Evolutionary conservation across 805 yeast genomes (phyloP).

Genomic region (Ogataea thermomethanolica): DNA sequence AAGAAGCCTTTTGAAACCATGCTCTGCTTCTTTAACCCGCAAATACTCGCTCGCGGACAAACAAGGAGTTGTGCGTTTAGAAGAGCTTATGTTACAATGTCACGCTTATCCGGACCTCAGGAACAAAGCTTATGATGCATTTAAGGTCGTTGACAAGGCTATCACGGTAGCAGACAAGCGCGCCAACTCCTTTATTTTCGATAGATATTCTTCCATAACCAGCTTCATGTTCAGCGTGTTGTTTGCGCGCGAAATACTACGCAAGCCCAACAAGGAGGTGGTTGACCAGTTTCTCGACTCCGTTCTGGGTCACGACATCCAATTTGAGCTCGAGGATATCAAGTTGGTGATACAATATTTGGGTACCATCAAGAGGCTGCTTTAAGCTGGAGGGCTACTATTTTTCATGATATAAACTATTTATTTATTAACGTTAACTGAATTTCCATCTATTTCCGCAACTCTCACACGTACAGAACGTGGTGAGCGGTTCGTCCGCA

Average conservation of each 20-base stretch:
- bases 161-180: slow-evolving; percentile 14
- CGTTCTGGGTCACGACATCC: slow-evolving; percentile 10
- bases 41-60: slow-evolving; percentile 9
- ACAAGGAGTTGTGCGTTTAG: slow-evolving; percentile 16
- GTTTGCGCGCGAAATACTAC: slow-evolving; percentile 11
- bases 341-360: slow-evolving; percentile 14
- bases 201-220: slow-evolving; percentile 7
- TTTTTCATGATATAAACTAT: slow-evolving; percentile 3
- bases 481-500: slow-evolving; percentile 98
- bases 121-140: slow-evolving; percentile 15
- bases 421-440: slow-evolving; percentile 41
- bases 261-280: slow-evolving; percentile 12
- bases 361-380: slow-evolving; percentile 11
- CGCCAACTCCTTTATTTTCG: slow-evolving; percentile 10
- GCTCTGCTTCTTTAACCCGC: slow-evolving; percentile 5
- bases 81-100: slow-evolving; percentile 15
- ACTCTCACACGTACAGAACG: slow-evolving; percentile 95
- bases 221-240: slow-evolving; percentile 11
- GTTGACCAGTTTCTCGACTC: slow-evolving; percentile 15
- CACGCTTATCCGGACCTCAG: slow-evolving; percentile 16
- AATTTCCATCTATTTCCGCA: slow-evolving; percentile 99
- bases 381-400: neutral
- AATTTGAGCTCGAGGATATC: slow-evolving; percentile 12
- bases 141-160: slow-evolving; percentile 12
- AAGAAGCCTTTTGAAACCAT: neutral